phyloP scores from a whole-genome alignment of 805 yeast species.

The Saccharomycopsis sp. region DNA sequence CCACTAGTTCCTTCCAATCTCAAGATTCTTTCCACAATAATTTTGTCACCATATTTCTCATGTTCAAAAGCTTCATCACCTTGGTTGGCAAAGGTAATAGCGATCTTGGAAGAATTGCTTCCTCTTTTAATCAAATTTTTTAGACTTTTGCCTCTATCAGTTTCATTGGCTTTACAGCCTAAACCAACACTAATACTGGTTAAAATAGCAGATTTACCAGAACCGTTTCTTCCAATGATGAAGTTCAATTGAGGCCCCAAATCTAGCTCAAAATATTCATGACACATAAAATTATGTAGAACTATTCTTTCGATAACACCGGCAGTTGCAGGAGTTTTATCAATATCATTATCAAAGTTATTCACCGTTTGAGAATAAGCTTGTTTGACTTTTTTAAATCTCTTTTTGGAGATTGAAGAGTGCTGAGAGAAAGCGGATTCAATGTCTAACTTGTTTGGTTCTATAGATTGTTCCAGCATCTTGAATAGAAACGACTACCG shows the following conservation, averaged over 20 bases:
- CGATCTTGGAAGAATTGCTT: constrained; percentile 52
- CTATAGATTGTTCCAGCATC: no score
- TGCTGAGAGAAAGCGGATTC: no score
- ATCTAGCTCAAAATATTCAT: constrained; percentile 62
- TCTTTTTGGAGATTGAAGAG: no score
- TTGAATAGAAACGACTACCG: no score
- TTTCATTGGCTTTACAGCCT: constrained; percentile 81
- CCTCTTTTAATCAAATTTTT: constrained; percentile 73
- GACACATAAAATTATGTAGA: constrained; percentile 82
- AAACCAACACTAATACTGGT: constrained; percentile 82
- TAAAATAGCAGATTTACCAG: constrained; percentile 81
- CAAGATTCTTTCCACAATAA: constrained; percentile 60
- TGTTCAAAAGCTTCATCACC: constrained; percentile 59
- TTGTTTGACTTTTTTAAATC: no score
- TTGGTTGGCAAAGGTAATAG: constrained; percentile 51
- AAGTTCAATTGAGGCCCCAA: constrained; percentile 77
- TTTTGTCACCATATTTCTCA: constrained; percentile 55
- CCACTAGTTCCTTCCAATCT: constrained; percentile 39
- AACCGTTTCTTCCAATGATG: constrained; percentile 83
- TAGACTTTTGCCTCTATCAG: constrained; percentile 71
- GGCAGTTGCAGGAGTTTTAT: no score
- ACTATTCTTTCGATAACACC: constrained; percentile 61
- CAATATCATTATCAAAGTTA: no score
- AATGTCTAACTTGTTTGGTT: no score
- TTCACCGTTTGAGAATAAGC: no score